phyloP scores from a whole-genome alignment of 345 rosid species.

The Hibiscus trionum region DNA sequence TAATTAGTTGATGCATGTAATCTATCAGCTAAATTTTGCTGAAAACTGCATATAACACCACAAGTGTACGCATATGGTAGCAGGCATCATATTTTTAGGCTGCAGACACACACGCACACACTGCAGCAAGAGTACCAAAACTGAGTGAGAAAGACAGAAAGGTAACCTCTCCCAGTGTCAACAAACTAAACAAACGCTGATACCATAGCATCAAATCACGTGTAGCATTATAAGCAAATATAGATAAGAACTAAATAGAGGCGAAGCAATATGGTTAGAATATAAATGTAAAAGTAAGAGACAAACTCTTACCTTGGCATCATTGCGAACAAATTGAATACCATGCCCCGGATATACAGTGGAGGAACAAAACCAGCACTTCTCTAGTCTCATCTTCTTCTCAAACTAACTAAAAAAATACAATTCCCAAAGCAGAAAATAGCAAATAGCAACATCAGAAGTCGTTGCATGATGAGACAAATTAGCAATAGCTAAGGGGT shows the following conservation, averaged over 20 bases:
- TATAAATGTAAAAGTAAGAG: neutral
- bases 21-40: neutral
- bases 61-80: neutral
- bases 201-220: neutral
- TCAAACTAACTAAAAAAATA: neutral
- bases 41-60: neutral
- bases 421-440: neutral
- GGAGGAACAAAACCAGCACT: constrained; percentile 96
- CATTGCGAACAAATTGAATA: constrained; percentile 80
- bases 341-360: constrained; percentile 87
- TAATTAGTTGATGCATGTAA: neutral
- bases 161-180: neutral
- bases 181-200: neutral
- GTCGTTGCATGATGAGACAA: neutral
- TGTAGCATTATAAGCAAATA: neutral
- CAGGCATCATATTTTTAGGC: neutral
- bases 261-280: neutral
- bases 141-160: neutral
- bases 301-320: constrained; percentile 51
- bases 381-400: constrained; percentile 66
- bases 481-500: neutral
- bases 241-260: neutral
- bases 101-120: neutral
- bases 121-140: neutral
- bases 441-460: neutral